phyloP scores from a whole-genome alignment of 176 grass and related monocot genomes.

The Hordeum marinum region DNA sequence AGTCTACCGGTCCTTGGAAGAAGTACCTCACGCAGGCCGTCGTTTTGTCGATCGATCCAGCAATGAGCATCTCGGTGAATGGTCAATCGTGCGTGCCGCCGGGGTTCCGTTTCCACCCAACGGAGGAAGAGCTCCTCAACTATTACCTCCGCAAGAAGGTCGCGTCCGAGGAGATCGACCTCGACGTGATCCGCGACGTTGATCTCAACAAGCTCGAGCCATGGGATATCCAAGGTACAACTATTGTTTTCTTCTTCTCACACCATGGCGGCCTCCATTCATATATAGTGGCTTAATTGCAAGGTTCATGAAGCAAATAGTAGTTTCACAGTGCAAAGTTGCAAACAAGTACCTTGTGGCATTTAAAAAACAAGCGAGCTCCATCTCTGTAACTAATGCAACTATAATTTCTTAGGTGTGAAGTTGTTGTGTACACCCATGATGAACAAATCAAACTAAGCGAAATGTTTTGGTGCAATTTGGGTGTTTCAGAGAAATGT shows the following conservation, averaged over 20 bases:
- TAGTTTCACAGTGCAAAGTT: not conserved
- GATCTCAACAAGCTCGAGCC: conserved; percentile 99
- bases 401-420: not conserved
- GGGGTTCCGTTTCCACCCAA: conserved; percentile 97
- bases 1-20: not conserved
- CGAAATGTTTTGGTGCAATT: not conserved
- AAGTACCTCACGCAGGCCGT: not conserved
- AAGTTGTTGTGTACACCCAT: not conserved
- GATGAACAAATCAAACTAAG: not conserved
- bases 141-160: conserved; percentile 98
- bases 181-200: conserved; percentile 94
- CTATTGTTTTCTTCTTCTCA: not conserved
- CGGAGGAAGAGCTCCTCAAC: conserved; percentile 93
- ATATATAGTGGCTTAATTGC: not conserved
- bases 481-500: conserved; percentile 64
- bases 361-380: not conserved
- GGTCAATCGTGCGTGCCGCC: conserved; percentile 96
- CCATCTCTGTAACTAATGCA: not conserved
- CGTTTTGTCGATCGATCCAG: not conserved
- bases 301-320: not conserved
- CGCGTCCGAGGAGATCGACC: conserved; percentile 81
- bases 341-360: not conserved
- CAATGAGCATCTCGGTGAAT: conserved; percentile 97
- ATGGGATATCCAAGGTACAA: conserved; percentile 95
- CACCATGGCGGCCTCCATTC: not conserved